Evolutionary conservation across 2,329 filamentous ascomycete species (phyloP).

Genomic region (Fusarium drepaniforme): DNA sequence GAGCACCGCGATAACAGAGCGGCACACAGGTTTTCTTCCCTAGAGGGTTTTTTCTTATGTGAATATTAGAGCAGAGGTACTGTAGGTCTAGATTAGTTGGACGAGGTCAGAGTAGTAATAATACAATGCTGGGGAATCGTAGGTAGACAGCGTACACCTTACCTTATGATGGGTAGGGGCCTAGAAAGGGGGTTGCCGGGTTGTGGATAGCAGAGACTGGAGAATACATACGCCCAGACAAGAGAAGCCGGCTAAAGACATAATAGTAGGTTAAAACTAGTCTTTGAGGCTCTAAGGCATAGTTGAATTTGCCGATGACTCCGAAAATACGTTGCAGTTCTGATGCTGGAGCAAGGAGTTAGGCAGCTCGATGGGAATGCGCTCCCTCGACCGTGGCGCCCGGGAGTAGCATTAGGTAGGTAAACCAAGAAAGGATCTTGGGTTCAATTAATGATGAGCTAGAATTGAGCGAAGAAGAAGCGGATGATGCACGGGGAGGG

Average conservation of each 20-base stretch:
- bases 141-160: neutral
- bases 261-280: neutral
- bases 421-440: neutral
- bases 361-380: neutral
- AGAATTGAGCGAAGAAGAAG: neutral
- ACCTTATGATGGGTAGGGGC: neutral
- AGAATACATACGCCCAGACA: neutral
- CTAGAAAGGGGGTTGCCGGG: neutral
- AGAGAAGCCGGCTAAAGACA: neutral
- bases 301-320: neutral
- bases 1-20: too few species aligned
- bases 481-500: neutral
- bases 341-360: neutral
- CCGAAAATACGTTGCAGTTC: neutral
- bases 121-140: neutral
- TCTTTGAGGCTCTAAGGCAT: neutral
- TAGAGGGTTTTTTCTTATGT: too few species aligned
- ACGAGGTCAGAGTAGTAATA: too few species aligned
- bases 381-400: neutral
- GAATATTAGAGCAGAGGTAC: too few species aligned
- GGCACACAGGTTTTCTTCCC: too few species aligned
- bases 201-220: neutral
- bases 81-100: too few species aligned
- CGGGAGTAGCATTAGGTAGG: neutral
- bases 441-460: too few species aligned